phyloP scores from a whole-genome alignment of 2,329 filamentous ascomycete species.

The Leptosphaerulina australis region DNA sequence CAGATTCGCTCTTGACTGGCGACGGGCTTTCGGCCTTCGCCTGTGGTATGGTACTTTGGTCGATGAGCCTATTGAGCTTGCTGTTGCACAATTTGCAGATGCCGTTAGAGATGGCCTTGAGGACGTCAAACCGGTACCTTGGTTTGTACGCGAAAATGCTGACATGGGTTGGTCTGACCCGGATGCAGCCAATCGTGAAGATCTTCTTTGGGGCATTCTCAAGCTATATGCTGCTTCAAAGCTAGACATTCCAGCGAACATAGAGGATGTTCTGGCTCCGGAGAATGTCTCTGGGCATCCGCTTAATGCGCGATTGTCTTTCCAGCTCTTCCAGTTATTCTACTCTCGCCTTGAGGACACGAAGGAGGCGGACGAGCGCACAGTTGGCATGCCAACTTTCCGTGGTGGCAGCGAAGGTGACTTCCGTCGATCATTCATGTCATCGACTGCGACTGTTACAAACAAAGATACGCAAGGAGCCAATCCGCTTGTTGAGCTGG shows the following conservation, averaged over 20 bases:
- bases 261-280: constrained; percentile 76
- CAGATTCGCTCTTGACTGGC: constrained; percentile 88
- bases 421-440: constrained; percentile 36
- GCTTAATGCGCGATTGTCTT: constrained; percentile 76
- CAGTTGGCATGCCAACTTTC: constrained; percentile 40
- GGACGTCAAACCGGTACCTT: constrained; percentile 70
- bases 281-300: constrained; percentile 77
- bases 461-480: constrained; percentile 60
- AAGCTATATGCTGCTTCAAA: constrained; percentile 75
- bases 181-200: constrained; percentile 66
- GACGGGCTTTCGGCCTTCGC: constrained; percentile 87
- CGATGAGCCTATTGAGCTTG: constrained; percentile 71
- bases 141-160: constrained; percentile 68
- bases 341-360: constrained; percentile 39
- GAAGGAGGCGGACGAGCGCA: constrained; percentile 34
- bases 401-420: constrained; percentile 26
- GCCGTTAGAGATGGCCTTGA: constrained; percentile 76
- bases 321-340: constrained; percentile 76
- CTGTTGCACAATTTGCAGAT: constrained; percentile 73
- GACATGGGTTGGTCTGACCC: constrained; percentile 66
- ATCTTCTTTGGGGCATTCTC: constrained; percentile 85
- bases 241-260: constrained; percentile 47
- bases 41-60: constrained; percentile 83
- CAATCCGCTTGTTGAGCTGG: constrained; percentile 62
- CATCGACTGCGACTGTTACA: constrained; percentile 34